Evolutionary conservation across 148 eudicot genomes (phyloP).

Genomic region (Rhododendron ferrugineum): DNA sequence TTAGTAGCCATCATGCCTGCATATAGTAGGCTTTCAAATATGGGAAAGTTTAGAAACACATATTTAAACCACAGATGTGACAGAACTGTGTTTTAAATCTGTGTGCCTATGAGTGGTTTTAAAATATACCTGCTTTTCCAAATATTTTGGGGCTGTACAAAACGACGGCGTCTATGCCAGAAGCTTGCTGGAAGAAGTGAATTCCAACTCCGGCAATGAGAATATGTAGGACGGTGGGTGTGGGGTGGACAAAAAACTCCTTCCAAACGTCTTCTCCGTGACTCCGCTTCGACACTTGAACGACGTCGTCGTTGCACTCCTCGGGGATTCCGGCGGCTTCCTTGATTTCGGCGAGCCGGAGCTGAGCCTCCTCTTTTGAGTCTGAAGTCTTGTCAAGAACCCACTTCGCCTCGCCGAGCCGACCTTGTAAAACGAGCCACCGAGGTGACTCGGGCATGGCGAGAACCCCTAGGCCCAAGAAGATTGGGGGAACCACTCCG

Average conservation of each 20-base stretch:
- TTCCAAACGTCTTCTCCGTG: constrained; percentile 29
- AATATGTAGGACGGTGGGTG: constrained; percentile 24
- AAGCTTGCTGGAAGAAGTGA: constrained; percentile 33
- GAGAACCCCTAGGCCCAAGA: constrained; percentile 21
- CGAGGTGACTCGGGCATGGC: constrained; percentile 42
- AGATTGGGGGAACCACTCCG: neutral
- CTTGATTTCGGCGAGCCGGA: constrained; percentile 27
- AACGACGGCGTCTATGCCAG: constrained; percentile 39
- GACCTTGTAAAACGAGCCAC: constrained; percentile 37
- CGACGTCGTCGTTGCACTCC: constrained; percentile 23
- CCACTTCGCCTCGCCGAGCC: constrained; percentile 23
- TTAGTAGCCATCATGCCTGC: no score
- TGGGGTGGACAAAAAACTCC: constrained; percentile 30
- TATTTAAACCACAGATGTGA: no score
- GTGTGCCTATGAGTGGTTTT: no score
- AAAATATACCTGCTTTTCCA: constrained; percentile 26
- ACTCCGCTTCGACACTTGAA: constrained; percentile 10
- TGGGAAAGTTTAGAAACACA: no score
- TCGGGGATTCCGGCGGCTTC: constrained; percentile 29
- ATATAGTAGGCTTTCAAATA: no score
- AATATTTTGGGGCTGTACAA: constrained; percentile 36
- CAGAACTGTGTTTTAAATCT: no score
- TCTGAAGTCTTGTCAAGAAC: constrained; percentile 27
- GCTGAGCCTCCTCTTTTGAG: constrained; percentile 23
- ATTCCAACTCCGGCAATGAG: constrained; percentile 31